Conservation (phyloP, 768 basidiomycete genomes). For the Pisolithus marmoratus region DNA sequence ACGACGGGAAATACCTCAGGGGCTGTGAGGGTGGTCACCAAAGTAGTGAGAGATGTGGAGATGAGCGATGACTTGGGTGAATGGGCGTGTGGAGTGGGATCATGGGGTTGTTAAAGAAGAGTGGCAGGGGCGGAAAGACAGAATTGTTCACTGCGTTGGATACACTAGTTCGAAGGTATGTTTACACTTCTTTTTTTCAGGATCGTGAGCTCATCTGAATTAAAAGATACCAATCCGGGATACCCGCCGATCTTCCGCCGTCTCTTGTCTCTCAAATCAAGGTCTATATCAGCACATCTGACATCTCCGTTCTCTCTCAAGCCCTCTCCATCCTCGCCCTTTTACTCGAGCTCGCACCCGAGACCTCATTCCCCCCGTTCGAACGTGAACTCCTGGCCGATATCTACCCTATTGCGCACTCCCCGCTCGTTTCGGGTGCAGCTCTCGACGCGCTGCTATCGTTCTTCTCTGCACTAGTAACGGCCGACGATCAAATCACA, state of each 20-base stretch:
- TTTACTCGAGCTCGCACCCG: conserved; percentile 63
- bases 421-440: conserved; percentile 69
- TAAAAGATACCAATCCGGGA: conserved; percentile 38
- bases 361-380: conserved; percentile 66
- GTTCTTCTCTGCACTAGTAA: conserved; percentile 80
- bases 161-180: conserved; percentile 62
- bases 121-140: conserved; percentile 69
- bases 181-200: not conserved
- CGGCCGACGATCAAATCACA: conserved; percentile 77
- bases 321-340: conserved; percentile 60
- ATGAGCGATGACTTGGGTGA: conserved; percentile 76
- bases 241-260: conserved; percentile 55
- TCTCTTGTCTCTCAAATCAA: conserved; percentile 70
- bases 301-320: conserved; percentile 75
- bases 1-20: conserved; percentile 65
- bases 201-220: not conserved
- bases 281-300: conserved; percentile 65
- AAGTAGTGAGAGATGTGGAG: conserved; percentile 71
- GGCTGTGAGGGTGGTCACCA: conserved; percentile 76
- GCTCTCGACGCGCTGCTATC: conserved; percentile 76
- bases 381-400: conserved; percentile 63
- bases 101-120: conserved; percentile 68
- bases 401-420: conserved; percentile 68
- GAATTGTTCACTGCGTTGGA: conserved; percentile 78
- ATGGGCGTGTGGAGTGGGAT: conserved; percentile 75